These are phyloP conservation scores for Salvia rosmarinus DNA, from an alignment of 257 asterid genomes.

Conservation along the genomic window DNA sequence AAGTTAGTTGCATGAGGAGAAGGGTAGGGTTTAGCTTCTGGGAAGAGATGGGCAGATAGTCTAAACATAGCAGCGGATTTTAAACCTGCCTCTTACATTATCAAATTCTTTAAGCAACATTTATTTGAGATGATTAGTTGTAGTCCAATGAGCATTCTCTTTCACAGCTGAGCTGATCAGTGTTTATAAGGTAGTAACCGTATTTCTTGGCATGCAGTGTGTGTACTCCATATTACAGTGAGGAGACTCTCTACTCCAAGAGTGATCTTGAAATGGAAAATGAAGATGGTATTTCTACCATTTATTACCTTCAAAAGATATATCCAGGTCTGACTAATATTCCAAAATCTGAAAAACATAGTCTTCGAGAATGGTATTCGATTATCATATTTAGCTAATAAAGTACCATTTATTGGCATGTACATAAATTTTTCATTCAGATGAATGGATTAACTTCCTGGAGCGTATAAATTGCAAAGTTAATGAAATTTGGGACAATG, in stretches of 20 bases:
- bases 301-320: constrained; percentile 84
- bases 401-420: constrained; percentile 19
- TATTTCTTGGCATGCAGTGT: constrained; percentile 58
- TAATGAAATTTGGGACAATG: constrained; percentile 74
- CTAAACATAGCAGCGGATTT: neutral
- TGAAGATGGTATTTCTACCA: constrained; percentile 94
- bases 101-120: constrained; percentile 23
- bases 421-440: constrained; percentile 46
- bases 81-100: neutral
- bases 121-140: neutral
- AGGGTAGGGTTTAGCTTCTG: constrained; percentile 13
- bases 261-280: constrained; percentile 95
- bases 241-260: constrained; percentile 96
- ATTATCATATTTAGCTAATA: constrained; percentile 20
- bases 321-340: constrained; percentile 74
- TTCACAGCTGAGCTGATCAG: constrained; percentile 12
- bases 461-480: constrained; percentile 90
- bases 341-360: constrained; percentile 31
- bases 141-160: neutral
- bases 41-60: constrained; percentile 13
- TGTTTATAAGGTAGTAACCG: constrained; percentile 27
- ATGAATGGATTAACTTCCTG: constrained; percentile 93
- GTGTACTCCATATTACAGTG: constrained; percentile 95
- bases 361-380: constrained; percentile 11
- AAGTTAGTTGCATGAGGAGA: neutral